Evolutionary conservation across 2,329 filamentous ascomycete species (phyloP).

Genomic region (Fusarium hainanense): DNA sequence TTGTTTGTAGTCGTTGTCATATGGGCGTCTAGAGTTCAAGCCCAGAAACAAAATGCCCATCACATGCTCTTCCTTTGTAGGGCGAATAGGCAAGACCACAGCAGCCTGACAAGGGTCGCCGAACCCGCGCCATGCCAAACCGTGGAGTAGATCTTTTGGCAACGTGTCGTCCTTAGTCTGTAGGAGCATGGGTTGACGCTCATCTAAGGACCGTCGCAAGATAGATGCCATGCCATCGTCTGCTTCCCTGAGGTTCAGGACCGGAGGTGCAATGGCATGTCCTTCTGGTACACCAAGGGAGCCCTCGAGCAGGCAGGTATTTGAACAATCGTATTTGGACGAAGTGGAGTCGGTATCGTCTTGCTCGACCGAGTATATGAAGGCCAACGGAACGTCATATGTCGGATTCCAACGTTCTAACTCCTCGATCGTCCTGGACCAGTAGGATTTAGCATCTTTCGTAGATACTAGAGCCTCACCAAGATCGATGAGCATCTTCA

Average conservation of each 20-base stretch:
- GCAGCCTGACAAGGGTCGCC: slow-evolving; percentile 72
- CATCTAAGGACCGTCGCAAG: slow-evolving; percentile 54
- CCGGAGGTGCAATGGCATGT: slow-evolving; percentile 56
- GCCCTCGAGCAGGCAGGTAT: slow-evolving; percentile 57
- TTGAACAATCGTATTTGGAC: slow-evolving; percentile 48
- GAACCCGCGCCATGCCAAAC: slow-evolving; percentile 71
- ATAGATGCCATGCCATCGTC: slow-evolving; percentile 54
- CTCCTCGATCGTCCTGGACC: slow-evolving; percentile 58
- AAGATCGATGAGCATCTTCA: slow-evolving; percentile 62
- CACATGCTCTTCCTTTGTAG: slow-evolving; percentile 71
- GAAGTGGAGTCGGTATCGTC: slow-evolving; percentile 44
- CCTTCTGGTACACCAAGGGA: slow-evolving; percentile 58
- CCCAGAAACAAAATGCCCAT: slow-evolving; percentile 77
- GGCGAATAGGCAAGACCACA: slow-evolving; percentile 76
- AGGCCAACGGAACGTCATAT: slow-evolving; percentile 63
- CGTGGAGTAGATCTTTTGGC: slow-evolving; percentile 67
- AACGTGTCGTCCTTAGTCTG: slow-evolving; percentile 63
- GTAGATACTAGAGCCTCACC: slow-evolving; percentile 58
- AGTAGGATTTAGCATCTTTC: slow-evolving; percentile 60
- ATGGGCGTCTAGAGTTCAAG: slow-evolving; percentile 76
- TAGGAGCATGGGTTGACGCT: slow-evolving; percentile 54
- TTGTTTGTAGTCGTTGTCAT: slow-evolving; percentile 77
- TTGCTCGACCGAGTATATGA: slow-evolving; percentile 62
- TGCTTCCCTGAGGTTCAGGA: slow-evolving; percentile 52
- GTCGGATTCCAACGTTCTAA: slow-evolving; percentile 56